phyloP scores from a whole-genome alignment of 2,329 filamentous ascomycete genomes.

The Albifimbria verrucaria region DNA sequence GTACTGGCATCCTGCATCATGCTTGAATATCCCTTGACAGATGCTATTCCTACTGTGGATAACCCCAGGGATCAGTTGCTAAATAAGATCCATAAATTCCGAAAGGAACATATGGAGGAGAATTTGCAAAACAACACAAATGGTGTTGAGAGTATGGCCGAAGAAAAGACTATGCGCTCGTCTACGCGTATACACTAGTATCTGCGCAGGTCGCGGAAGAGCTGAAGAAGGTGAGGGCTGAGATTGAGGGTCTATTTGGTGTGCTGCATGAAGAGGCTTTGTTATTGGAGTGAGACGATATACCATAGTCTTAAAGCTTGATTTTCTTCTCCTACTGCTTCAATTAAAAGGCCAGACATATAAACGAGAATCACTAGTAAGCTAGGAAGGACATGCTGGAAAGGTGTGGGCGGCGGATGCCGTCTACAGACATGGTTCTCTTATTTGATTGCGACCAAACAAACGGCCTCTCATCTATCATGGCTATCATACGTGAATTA shows the following conservation, averaged over 20 bases:
- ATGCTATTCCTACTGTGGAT: conserved; percentile 80
- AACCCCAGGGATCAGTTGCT: conserved; percentile 78
- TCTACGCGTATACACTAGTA: conserved; percentile 84
- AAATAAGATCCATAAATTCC: conserved; percentile 83
- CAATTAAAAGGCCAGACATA: no score
- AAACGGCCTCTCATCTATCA: neutral
- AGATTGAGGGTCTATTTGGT: conserved; percentile 62
- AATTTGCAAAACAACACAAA: conserved; percentile 18
- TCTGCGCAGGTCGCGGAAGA: conserved; percentile 66
- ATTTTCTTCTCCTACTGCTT: neutral
- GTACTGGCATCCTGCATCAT: conserved; percentile 92
- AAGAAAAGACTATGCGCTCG: conserved; percentile 83
- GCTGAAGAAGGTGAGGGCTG: conserved; percentile 55
- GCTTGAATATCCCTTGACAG: conserved; percentile 88
- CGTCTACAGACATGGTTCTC: no score
- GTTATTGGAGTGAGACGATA: conserved; percentile 44
- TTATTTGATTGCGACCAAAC: no score
- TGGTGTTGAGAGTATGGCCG: conserved; percentile 40
- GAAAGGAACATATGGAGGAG: conserved; percentile 59
- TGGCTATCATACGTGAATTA: neutral
- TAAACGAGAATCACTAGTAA: no score
- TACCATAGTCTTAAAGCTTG: neutral
- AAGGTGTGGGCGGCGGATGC: no score
- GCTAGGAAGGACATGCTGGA: no score
- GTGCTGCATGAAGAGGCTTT: conserved; percentile 58